These are phyloP conservation scores for Nigrograna mackinnonii DNA, from an alignment of 2,329 filamentous ascomycete genomes.

Conservation along the genomic window DNA sequence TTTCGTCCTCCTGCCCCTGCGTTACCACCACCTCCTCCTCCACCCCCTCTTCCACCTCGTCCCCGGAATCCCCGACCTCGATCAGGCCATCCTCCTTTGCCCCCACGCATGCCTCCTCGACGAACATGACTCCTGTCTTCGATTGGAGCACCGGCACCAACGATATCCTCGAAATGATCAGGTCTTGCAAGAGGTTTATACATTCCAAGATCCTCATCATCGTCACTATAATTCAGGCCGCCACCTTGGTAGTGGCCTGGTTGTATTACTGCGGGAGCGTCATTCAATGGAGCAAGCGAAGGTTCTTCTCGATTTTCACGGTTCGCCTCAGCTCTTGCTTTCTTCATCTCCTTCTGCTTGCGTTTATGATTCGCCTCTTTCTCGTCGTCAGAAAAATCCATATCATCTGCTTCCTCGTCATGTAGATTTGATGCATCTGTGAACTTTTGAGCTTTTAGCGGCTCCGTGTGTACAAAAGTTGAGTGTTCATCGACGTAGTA, in stretches of 20 bases:
- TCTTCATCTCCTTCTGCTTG: conserved; percentile 62
- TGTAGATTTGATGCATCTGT: conserved; percentile 94
- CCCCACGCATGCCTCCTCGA: conserved; percentile 32
- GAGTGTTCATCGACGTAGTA: conserved; percentile 82
- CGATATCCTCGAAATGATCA: conserved; percentile 50
- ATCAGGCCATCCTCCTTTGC: conserved; percentile 37
- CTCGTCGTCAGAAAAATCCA: conserved; percentile 97
- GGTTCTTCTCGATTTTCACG: too few species aligned
- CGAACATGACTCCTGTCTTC: conserved; percentile 41
- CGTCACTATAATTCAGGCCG: conserved; percentile 47
- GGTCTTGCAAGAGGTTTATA: conserved; percentile 53
- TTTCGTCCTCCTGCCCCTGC: conserved; percentile 27
- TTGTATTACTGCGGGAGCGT: conserved; percentile 14
- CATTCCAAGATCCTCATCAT: conserved; percentile 48
- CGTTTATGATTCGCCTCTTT: conserved; percentile 79
- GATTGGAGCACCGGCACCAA: conserved; percentile 43
- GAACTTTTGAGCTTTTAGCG: conserved; percentile 77
- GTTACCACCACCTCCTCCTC: conserved; percentile 32
- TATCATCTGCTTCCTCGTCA: conserved; percentile 90
- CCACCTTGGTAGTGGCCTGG: conserved; percentile 34
- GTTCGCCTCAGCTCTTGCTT: conserved; percentile 37
- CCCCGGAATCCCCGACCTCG: conserved; percentile 41
- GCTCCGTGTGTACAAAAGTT: conserved; percentile 83
- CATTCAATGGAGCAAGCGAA: not conserved
- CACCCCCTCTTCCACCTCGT: conserved; percentile 29